Percentiles rank a stretch among this genome's conserved stretches.
Conservation (phyloP, 225 moss, liverwort and hornwort species). For the Polytrichum formosum region DNA sequence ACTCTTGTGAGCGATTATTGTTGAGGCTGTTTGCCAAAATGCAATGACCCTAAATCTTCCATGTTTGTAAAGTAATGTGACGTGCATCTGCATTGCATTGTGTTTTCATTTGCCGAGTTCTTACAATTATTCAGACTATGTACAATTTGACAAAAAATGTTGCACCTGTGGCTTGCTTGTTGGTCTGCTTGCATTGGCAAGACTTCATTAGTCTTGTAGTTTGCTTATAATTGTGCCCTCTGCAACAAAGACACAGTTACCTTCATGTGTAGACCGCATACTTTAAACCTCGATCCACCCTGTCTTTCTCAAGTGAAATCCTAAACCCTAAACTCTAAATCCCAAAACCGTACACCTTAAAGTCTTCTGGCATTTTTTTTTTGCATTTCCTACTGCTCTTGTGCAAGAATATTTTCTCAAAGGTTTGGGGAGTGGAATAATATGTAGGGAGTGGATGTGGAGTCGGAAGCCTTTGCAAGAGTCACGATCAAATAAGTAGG, state of each 20-base stretch:
- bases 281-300: slow-evolving; percentile 65
- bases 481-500: slow-evolving; percentile 82
- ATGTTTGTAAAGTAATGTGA: no score
- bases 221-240: slow-evolving; percentile 76
- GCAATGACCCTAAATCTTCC: no score
- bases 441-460: slow-evolving; percentile 68
- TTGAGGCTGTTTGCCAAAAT: no score
- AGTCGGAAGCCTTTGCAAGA: slow-evolving; percentile 66
- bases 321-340: background rate
- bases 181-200: slow-evolving; percentile 53
- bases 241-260: slow-evolving; percentile 49
- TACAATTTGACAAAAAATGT: background rate
- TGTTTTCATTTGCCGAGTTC: no score
- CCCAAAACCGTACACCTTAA: background rate
- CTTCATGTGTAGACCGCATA: slow-evolving; percentile 77
- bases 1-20: no score
- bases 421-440: no score
- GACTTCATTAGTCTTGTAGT: slow-evolving; percentile 84
- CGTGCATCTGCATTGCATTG: no score
- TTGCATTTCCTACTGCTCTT: background rate
- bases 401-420: no score
- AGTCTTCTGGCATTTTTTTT: background rate
- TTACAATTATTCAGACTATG: no score
- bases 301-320: slow-evolving; percentile 59
- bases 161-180: background rate